phyloP scores from a whole-genome alignment of 2,329 filamentous ascomycete genomes.

The Phaeophleospora eucalypticola region DNA sequence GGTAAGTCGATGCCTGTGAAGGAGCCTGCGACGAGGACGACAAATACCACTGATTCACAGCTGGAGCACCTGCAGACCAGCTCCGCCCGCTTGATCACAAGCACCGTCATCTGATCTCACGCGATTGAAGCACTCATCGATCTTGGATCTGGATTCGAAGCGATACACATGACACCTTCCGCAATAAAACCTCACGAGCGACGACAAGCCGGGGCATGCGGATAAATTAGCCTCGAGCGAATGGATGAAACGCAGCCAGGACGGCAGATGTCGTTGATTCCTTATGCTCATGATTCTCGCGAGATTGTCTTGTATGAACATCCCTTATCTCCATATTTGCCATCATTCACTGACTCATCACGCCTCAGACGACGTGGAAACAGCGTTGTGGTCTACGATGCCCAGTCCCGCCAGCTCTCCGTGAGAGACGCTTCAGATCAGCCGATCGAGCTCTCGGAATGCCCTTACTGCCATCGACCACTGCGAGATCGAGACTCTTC shows the following conservation, averaged over 20 bases:
- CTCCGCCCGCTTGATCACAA: no score
- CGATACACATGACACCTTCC: background rate
- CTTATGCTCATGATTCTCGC: conserved; percentile 67
- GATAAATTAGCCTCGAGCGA: background rate
- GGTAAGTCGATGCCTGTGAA: no score
- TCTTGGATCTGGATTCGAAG: background rate
- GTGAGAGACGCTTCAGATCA: conserved; percentile 61
- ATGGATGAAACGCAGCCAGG: conserved; percentile 32
- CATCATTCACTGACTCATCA: conserved; percentile 8
- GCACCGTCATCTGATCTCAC: background rate
- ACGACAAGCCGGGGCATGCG: background rate
- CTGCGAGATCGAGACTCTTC: conserved; percentile 48
- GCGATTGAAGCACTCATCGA: background rate
- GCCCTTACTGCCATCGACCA: conserved; percentile 85
- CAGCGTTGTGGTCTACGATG: conserved; percentile 87
- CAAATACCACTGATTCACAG: no score
- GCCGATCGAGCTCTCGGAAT: conserved; percentile 61
- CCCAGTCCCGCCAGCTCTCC: conserved; percentile 75
- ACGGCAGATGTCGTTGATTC: conserved; percentile 64
- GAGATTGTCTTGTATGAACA: conserved; percentile 73
- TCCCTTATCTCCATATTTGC: background rate
- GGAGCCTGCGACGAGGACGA: no score
- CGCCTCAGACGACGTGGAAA: conserved; percentile 75
- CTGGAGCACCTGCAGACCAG: no score
- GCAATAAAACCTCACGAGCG: background rate